These are phyloP conservation scores for Aplosporella prunicola DNA, from an alignment of 2,329 filamentous ascomycete genomes.

Conservation along the genomic window DNA sequence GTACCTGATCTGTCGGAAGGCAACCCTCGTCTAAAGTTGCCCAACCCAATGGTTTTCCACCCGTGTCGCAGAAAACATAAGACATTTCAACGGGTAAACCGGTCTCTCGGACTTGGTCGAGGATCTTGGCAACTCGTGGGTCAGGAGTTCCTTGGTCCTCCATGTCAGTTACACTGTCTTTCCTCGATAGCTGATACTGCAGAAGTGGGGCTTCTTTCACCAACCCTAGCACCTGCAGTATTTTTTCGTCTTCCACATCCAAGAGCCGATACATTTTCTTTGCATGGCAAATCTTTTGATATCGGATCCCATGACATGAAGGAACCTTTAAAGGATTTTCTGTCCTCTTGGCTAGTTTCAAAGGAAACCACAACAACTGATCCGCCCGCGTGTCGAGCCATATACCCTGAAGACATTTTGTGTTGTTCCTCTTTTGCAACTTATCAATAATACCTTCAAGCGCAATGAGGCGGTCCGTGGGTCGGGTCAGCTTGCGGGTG, in stretches of 20 bases:
- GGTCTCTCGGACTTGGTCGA: neutral
- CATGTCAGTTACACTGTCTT: no score
- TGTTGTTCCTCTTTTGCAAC: constrained; percentile 12
- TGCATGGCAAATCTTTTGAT: constrained; percentile 15
- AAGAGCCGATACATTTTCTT: constrained; percentile 15
- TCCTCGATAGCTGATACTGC: no score
- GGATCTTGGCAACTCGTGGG: no score
- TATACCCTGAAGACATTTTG: constrained; percentile 14
- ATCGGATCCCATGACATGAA: constrained; percentile 16
- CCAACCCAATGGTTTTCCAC: constrained; percentile 12
- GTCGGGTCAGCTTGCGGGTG: constrained; percentile 12
- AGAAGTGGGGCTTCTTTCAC: constrained; percentile 8
- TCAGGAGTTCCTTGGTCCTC: no score
- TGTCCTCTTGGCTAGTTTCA: constrained; percentile 11
- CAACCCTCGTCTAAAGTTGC: constrained; percentile 13
- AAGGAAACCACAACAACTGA: constrained; percentile 17
- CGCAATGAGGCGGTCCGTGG: constrained; percentile 16
- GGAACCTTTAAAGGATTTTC: constrained; percentile 13
- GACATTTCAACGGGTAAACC: constrained; percentile 1
- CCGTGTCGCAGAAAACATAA: constrained; percentile 1
- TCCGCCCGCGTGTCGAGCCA: constrained; percentile 18
- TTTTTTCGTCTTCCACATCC: constrained; percentile 10
- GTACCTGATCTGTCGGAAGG: neutral
- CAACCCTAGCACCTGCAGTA: constrained; percentile 11
- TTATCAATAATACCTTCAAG: constrained; percentile 13